Evolutionary conservation across 1,284 basidiomycete species (phyloP).

Genomic region (Vanrija sp.): DNA sequence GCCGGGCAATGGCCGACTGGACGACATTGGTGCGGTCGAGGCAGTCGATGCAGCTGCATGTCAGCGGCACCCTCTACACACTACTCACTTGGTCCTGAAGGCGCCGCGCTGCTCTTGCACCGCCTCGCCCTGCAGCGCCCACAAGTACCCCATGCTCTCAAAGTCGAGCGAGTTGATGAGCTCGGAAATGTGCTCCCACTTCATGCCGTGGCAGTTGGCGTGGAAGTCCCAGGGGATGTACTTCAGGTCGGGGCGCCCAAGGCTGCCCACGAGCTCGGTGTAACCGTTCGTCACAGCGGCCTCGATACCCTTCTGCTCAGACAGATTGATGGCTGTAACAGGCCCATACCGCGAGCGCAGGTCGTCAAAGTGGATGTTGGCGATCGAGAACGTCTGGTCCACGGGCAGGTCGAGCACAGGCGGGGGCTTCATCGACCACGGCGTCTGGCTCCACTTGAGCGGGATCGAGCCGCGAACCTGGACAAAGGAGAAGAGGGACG

Average conservation of each 20-base stretch:
- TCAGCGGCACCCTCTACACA: background rate
- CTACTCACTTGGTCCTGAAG: slow-evolving; percentile 57
- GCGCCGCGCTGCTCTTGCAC: slow-evolving; percentile 79
- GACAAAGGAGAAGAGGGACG: slow-evolving; percentile 79
- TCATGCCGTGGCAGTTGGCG: slow-evolving; percentile 59
- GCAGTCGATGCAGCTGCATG: slow-evolving; percentile 87
- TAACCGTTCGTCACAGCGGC: slow-evolving; percentile 74
- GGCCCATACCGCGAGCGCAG: slow-evolving; percentile 69
- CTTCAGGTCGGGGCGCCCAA: slow-evolving; percentile 61
- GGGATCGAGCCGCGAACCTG: slow-evolving; percentile 89
- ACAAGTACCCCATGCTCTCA: slow-evolving; percentile 78
- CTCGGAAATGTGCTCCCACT: slow-evolving; percentile 81
- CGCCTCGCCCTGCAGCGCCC: slow-evolving; percentile 68
- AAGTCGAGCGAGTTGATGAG: slow-evolving; percentile 72
- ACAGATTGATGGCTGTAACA: slow-evolving; percentile 77
- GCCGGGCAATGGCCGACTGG: slow-evolving; percentile 84
- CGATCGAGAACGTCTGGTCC: slow-evolving; percentile 65
- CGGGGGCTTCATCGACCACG: slow-evolving; percentile 76
- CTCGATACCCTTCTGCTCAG: slow-evolving; percentile 87
- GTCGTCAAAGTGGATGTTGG: slow-evolving; percentile 70
- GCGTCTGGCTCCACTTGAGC: slow-evolving; percentile 75
- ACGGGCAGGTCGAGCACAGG: slow-evolving; percentile 75
- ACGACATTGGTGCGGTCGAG: slow-evolving; percentile 82
- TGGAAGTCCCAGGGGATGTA: slow-evolving; percentile 80
- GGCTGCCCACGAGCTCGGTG: slow-evolving; percentile 61